Conservation (phyloP, 768 basidiomycete species). For the Crucibulum laeve region DNA sequence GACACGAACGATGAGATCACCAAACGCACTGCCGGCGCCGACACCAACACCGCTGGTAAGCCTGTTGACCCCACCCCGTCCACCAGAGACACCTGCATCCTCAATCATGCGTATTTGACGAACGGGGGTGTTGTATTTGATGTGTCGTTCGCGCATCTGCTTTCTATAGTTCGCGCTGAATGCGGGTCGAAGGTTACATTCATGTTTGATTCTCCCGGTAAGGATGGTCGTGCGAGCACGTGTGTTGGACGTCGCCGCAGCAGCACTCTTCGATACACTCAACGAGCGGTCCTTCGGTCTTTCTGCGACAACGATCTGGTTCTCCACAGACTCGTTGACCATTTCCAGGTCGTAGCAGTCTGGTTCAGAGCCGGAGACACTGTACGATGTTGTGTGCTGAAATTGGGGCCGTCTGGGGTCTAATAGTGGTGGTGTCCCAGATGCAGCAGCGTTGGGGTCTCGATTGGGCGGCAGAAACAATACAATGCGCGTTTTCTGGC, state of each 20-base stretch:
- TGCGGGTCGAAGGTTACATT: slow-evolving; percentile 67
- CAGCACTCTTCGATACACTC: slow-evolving; percentile 26
- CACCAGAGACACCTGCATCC: slow-evolving; percentile 62
- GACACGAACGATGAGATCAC: slow-evolving; percentile 56
- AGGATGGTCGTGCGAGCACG: slow-evolving; percentile 75
- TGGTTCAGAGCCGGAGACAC: slow-evolving; percentile 34
- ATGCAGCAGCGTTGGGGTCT: slow-evolving; percentile 28
- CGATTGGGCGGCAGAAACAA: slow-evolving; percentile 61
- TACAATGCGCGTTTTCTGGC: slow-evolving; percentile 54
- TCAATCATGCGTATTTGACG: slow-evolving; percentile 74
- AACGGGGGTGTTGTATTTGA: slow-evolving; percentile 62
- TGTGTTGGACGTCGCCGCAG: slow-evolving; percentile 40
- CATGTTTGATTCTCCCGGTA: slow-evolving; percentile 78
- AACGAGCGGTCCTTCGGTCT: slow-evolving; percentile 61
- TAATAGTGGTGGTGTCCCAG: slow-evolving; percentile 12
- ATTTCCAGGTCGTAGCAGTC: slow-evolving; percentile 87
- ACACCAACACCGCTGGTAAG: slow-evolving; percentile 72
- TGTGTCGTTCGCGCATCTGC: slow-evolving; percentile 66
- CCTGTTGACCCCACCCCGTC: slow-evolving; percentile 70
- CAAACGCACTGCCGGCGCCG: slow-evolving; percentile 52
- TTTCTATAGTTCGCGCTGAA: slow-evolving; percentile 65
- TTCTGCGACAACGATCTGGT: slow-evolving; percentile 83
- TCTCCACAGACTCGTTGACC: slow-evolving; percentile 79
- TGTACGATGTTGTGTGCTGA: slow-evolving; percentile 24
- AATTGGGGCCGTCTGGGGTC: slow-evolving; percentile 34